These are phyloP conservation scores for Hansenula sp. DNA, from an alignment of 1,139 yeast species.

Conservation along the genomic window DNA sequence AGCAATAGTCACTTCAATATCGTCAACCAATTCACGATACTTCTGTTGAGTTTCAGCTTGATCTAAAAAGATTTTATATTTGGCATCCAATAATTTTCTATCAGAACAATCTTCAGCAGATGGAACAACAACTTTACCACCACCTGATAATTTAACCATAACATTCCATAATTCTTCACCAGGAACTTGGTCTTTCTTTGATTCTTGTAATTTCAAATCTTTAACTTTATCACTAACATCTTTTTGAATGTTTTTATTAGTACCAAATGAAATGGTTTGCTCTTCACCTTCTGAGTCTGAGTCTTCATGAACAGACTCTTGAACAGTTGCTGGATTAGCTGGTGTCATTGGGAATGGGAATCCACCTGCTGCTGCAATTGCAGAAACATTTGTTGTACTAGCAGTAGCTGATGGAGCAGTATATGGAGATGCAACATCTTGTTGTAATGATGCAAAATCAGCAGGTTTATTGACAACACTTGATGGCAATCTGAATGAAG, in stretches of 20 bases:
- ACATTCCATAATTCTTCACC: constrained; percentile 77
- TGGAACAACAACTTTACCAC: constrained; percentile 77
- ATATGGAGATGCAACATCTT: constrained; percentile 57
- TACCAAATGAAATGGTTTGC: constrained; percentile 54
- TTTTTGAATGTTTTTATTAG: constrained; percentile 49
- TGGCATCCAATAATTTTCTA: constrained; percentile 65
- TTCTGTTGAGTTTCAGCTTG: constrained; percentile 78
- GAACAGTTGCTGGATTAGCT: constrained; percentile 23
- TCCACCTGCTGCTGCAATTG: constrained; percentile 44
- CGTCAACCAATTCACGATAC: constrained; percentile 69
- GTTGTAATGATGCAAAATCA: background rate
- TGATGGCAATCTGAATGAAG: constrained; percentile 20
- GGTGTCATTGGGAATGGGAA: constrained; percentile 56
- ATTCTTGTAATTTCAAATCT: constrained; percentile 20
- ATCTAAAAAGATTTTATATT: constrained; percentile 81
- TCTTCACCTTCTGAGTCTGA: constrained; percentile 41
- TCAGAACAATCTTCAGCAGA: constrained; percentile 55
- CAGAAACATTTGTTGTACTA: constrained; percentile 50
- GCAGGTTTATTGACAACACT: constrained; percentile 16
- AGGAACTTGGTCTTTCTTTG: constrained; percentile 20
- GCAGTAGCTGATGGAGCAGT: constrained; percentile 73
- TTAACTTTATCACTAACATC: constrained; percentile 26
- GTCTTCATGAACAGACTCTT: constrained; percentile 25
- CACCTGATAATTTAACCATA: constrained; percentile 81
- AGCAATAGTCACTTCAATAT: constrained; percentile 39